Evolutionary conservation across 2,329 filamentous ascomycete genomes (phyloP).

Genomic region (Aureobasidium sp.): DNA sequence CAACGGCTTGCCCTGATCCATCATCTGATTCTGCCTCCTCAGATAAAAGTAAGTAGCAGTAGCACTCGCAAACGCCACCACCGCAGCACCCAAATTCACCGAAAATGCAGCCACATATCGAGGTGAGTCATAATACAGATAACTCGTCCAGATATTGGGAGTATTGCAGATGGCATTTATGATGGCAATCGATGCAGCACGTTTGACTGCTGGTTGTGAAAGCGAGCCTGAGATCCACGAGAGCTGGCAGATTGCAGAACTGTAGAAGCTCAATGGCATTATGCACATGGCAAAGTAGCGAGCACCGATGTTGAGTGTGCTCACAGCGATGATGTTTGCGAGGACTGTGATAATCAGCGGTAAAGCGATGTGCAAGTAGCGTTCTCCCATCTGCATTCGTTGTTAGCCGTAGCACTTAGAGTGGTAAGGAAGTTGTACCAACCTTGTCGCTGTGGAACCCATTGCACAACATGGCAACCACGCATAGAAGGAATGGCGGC

Average conservation of each 20-base stretch:
- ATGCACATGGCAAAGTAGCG: conserved; percentile 27
- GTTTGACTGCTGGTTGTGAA: conserved; percentile 45
- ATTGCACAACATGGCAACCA: conserved; percentile 25
- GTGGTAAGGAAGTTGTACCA: neutral
- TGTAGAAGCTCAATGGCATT: conserved; percentile 41
- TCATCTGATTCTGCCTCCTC: neutral
- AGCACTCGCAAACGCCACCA: neutral
- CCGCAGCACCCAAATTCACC: conserved; percentile 2
- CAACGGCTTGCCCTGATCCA: neutral
- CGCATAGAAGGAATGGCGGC: conserved; percentile 28
- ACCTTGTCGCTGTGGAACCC: conserved; percentile 30
- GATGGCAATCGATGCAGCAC: conserved; percentile 45
- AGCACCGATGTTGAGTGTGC: conserved; percentile 20
- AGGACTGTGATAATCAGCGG: conserved; percentile 22
- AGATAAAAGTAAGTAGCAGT: conserved; percentile 2
- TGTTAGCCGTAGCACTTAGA: no score
- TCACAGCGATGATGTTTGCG: conserved; percentile 24
- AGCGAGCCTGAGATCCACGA: conserved; percentile 44
- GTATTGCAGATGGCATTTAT: conserved; percentile 48
- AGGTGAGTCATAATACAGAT: conserved; percentile 31
- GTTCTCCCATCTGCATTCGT: conserved; percentile 25
- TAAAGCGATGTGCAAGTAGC: conserved; percentile 30
- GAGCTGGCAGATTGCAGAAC: conserved; percentile 53
- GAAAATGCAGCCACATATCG: conserved; percentile 6
- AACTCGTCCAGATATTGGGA: conserved; percentile 44